These are phyloP conservation scores for Celoporthe dispersa DNA, from an alignment of 2,329 filamentous ascomycete species.

Conservation along the genomic window DNA sequence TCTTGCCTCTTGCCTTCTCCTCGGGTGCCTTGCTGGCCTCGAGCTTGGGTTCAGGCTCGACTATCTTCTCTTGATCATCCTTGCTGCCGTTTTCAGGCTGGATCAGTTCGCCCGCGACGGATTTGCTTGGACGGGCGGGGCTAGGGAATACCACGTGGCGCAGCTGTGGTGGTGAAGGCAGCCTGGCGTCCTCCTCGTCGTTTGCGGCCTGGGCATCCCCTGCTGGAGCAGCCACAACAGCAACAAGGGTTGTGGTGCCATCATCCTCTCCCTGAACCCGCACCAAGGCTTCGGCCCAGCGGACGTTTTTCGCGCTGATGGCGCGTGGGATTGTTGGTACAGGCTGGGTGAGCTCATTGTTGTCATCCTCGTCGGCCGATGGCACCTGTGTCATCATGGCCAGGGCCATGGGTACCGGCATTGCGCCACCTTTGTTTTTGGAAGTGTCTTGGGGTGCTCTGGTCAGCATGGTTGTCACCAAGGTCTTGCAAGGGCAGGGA, in stretches of 20 bases:
- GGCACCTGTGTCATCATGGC: constrained; percentile 24
- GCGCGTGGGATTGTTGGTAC: background rate
- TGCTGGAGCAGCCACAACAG: background rate
- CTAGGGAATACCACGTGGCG: background rate
- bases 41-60: background rate
- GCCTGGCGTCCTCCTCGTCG: constrained; percentile 12
- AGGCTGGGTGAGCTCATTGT: constrained; percentile 9
- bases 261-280: constrained; percentile 35
- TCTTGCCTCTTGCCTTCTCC: background rate
- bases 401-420: constrained; percentile 39
- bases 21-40: background rate
- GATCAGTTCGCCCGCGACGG: background rate
- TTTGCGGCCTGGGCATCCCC: background rate
- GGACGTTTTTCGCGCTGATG: constrained; percentile 36
- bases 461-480: background rate
- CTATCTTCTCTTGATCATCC: background rate
- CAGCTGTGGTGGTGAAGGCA: constrained; percentile 8
- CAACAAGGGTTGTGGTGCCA: constrained; percentile 5
- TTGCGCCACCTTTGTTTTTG: constrained; percentile 48
- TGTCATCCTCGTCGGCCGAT: background rate
- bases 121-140: background rate
- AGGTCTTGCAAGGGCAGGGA: background rate
- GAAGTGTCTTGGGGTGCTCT: constrained; percentile 40
- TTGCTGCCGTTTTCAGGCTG: background rate
- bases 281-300: constrained; percentile 41